Conservation (phyloP, 805 yeast genomes). For the Cyberlindnera maritima region DNA sequence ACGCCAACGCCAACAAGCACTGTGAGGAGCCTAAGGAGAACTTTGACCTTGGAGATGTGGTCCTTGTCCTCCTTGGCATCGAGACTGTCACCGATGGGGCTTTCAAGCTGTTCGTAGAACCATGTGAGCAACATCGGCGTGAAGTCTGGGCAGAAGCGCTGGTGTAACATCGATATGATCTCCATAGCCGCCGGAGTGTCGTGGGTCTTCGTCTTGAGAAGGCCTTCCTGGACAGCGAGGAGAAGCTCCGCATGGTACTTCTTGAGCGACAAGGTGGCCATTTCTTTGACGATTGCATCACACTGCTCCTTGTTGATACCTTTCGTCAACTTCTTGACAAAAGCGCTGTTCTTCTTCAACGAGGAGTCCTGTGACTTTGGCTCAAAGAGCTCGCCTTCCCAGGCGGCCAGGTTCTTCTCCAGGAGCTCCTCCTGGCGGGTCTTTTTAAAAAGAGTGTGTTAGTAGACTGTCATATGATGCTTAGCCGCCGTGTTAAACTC, state of each 20-base stretch:
- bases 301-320: conserved; percentile 53
- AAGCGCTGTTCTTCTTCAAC: conserved; percentile 77
- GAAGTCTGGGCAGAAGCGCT: conserved; percentile 57
- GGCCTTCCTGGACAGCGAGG: conserved; percentile 59
- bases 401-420: conserved; percentile 18
- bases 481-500: too few species aligned
- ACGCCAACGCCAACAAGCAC: conserved; percentile 62
- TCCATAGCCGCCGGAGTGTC: conserved; percentile 67
- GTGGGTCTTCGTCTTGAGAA: conserved; percentile 47
- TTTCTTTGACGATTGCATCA: conserved; percentile 53
- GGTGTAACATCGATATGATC: conserved; percentile 71
- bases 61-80: conserved; percentile 43
- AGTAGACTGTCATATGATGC: neutral
- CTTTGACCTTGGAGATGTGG: conserved; percentile 41
- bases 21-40: conserved; percentile 46
- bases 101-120: conserved; percentile 40
- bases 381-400: conserved; percentile 19
- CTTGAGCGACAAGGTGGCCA: conserved; percentile 59
- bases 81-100: conserved; percentile 28
- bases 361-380: conserved; percentile 57
- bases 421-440: conserved; percentile 8
- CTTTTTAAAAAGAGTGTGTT: neutral
- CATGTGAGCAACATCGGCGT: conserved; percentile 46
- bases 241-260: conserved; percentile 74
- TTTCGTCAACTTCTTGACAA: conserved; percentile 65